Evolutionary conservation across 805 yeast genomes (phyloP).

Genomic region (Sugiyamaella americana): DNA sequence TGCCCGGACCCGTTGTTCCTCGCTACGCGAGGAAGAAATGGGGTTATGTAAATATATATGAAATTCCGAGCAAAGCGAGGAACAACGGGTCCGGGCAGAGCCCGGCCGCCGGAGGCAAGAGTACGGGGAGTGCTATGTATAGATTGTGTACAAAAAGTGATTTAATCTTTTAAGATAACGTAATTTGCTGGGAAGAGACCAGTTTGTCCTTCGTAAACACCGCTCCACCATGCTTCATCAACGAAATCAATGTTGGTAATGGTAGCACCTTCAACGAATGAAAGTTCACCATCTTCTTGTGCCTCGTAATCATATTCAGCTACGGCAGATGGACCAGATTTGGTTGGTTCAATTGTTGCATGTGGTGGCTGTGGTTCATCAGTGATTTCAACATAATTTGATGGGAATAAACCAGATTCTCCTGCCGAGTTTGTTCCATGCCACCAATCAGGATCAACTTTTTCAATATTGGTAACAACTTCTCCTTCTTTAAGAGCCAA

Average conservation of each 20-base stretch:
- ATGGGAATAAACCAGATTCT: slow-evolving; percentile 82
- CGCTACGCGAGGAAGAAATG: too few relatives aligned
- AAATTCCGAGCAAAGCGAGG: too few relatives aligned
- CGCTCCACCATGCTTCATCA: slow-evolving; percentile 98
- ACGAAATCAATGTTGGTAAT: slow-evolving; percentile 80
- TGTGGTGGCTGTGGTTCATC: slow-evolving; percentile 25
- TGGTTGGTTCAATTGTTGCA: slow-evolving; percentile 13
- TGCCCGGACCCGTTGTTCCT: too few relatives aligned
- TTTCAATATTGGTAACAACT: slow-evolving; percentile 55
- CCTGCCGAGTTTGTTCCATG: slow-evolving; percentile 71
- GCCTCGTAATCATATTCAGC: slow-evolving; percentile 83
- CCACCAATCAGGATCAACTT: slow-evolving; percentile 85
- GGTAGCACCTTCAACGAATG: slow-evolving; percentile 75
- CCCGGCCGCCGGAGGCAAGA: too few relatives aligned
- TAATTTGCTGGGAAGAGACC: slow-evolving; percentile 91
- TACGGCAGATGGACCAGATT: slow-evolving; percentile 43
- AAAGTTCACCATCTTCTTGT: slow-evolving; percentile 85
- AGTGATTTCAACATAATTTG: slow-evolving; percentile 65
- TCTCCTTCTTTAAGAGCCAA: slow-evolving; percentile 64
- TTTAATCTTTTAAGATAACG: slow-evolving; percentile 38
- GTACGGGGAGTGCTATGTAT: too few relatives aligned
- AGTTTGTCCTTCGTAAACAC: slow-evolving; percentile 67
- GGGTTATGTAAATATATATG: too few relatives aligned
- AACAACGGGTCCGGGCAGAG: too few relatives aligned
- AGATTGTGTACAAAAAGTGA: not conserved